phyloP scores from a whole-genome alignment of 805 yeast species.

The Nakazawaea populi region DNA sequence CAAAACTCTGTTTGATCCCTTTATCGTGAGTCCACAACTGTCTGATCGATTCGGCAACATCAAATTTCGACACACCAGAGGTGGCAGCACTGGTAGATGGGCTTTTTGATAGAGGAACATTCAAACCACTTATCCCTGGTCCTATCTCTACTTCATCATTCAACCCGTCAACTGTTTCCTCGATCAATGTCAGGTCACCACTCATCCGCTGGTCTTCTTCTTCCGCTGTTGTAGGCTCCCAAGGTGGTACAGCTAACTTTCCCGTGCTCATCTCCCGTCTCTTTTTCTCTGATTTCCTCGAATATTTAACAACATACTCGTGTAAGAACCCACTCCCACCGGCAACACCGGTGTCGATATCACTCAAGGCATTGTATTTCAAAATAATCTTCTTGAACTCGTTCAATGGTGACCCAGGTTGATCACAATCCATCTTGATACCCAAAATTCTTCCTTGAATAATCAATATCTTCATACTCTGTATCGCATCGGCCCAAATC shows the following conservation, averaged over 20 bases:
- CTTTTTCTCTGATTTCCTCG: slow-evolving; percentile 45
- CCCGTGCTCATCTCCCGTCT: slow-evolving; percentile 55
- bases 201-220: slow-evolving; percentile 14
- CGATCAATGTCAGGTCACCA: slow-evolving; percentile 4
- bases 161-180: slow-evolving; percentile 12
- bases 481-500: slow-evolving; percentile 89
- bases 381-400: slow-evolving; percentile 44
- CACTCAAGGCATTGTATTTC: slow-evolving; percentile 51
- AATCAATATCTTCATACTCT: slow-evolving; percentile 73
- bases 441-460: slow-evolving; percentile 67
- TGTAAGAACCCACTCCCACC: slow-evolving; percentile 60
- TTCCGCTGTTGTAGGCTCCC: slow-evolving; percentile 14
- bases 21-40: slow-evolving; percentile 64
- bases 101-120: neutral
- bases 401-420: slow-evolving; percentile 38
- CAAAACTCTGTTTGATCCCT: slow-evolving; percentile 58
- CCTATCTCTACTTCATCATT: slow-evolving; percentile 12
- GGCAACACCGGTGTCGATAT: slow-evolving; percentile 59
- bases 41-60: slow-evolving; percentile 66
- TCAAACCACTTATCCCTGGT: slow-evolving; percentile 3
- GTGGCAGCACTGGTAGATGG: too few species aligned
- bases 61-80: slow-evolving; percentile 25
- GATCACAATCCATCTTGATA: slow-evolving; percentile 62
- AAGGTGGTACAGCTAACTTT: slow-evolving; percentile 25
- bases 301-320: slow-evolving; percentile 58